Evolutionary conservation across 2,329 filamentous ascomycete species (phyloP), one percentile per base, ranked within the genome.

Genomic region (Neopestalotiopsis sp.): DNA sequence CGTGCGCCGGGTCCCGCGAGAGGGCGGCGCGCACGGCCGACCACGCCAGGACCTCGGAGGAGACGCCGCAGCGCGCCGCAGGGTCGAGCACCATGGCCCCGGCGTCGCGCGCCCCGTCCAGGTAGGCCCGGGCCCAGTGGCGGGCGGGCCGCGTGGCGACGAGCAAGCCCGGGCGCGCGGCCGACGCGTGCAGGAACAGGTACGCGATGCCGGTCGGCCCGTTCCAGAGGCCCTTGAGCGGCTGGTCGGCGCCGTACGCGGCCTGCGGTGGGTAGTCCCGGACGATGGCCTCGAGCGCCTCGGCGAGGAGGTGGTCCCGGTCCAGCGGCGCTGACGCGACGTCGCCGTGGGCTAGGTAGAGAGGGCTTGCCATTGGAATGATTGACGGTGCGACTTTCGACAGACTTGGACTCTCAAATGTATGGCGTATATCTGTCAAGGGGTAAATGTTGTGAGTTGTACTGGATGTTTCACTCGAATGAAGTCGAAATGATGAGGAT

Each of bases 191-290:
- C 12, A 67, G 49, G 40, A 67, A 67, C 17, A 67, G 30, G 56
- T 67, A 67, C 6, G 65, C 65, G 20, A 67, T 59, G 53, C 53
- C 53, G 4, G 65, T 67, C 24, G 65, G 65, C 10, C 65, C 65
- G 5, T 30, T 67, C 65, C 65, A 67, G 24, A 67, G 32, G 13
- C 65, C 65, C 40, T 64, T 64, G 34, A 64, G 61, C 40, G n/a
- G n/a, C 17, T 14, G n/a, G n/a, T 24, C 61, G 13, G 24, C 49
- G 10, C 10, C n/a, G 3, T 30, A 24, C 24, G 24, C 24, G 24
- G 24, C 20, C 5, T 53, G 61, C 1, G 61, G 61, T 4, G 61
- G 61, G 28, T 49, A 64, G n/a, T 53, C 24, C n/a, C 9, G 3
- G 17, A 64, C 34, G 38, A 64, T 64, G 38, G 20, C 32, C 42